Evolutionary conservation across 2,329 filamentous ascomycete species (phyloP).

Genomic region (Xylariomycetidae sp.): DNA sequence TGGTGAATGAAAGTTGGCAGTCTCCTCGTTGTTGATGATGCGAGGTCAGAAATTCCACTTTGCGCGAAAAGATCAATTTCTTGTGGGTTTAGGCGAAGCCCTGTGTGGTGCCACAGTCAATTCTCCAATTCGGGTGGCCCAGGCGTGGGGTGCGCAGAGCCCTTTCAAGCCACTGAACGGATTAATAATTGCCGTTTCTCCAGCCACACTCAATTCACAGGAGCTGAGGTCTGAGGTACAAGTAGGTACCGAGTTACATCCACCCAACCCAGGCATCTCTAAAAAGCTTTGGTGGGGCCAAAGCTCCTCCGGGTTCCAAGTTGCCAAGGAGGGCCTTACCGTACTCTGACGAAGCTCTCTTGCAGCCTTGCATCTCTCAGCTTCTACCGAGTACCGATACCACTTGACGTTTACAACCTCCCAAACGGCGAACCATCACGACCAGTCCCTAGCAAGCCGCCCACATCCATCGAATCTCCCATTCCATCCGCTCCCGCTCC

Average conservation of each 20-base stretch:
- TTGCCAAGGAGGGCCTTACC: too few species aligned
- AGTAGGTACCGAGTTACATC: background rate
- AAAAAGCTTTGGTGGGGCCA: too few species aligned
- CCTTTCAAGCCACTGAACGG: too few species aligned
- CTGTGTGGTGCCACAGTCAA: constrained; percentile 23
- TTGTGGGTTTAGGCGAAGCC: constrained; percentile 30
- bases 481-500: constrained; percentile 1
- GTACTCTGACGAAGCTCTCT: constrained; percentile 27
- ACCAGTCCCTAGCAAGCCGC: too few species aligned
- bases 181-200: too few species aligned
- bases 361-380: constrained; percentile 21
- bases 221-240: too few species aligned
- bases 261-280: too few species aligned
- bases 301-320: too few species aligned
- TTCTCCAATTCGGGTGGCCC: background rate
- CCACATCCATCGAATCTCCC: constrained; percentile 1
- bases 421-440: too few species aligned
- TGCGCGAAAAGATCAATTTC: constrained; percentile 28
- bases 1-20: constrained; percentile 22
- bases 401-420: too few species aligned
- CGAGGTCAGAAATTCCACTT: constrained; percentile 24
- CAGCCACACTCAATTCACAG: background rate
- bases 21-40: constrained; percentile 19
- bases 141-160: too few species aligned
- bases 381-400: background rate